Percentiles rank a stretch among this genome's conserved stretches.
These are phyloP conservation scores for Colletotrichum eleusines DNA, from an alignment of 2,329 filamentous ascomycete species.

Conservation along the genomic window DNA sequence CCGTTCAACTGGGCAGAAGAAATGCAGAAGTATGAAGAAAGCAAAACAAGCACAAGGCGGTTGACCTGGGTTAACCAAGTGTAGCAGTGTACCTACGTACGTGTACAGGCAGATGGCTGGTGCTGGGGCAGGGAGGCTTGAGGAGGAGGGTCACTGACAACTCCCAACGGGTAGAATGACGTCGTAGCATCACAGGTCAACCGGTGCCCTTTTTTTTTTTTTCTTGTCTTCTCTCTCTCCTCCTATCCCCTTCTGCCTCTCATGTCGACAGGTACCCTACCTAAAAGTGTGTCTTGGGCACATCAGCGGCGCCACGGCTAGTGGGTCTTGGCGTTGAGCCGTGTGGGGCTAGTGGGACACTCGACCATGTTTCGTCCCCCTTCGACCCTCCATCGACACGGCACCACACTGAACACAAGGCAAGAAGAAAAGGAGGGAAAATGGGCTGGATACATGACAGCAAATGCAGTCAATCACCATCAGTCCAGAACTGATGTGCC, in stretches of 20 bases:
- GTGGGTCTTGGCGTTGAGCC: background rate
- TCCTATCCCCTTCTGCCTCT: constrained; percentile 7
- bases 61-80: constrained; percentile 12
- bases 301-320: constrained; percentile 17
- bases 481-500: background rate
- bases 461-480: background rate
- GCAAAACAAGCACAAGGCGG: no score
- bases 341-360: background rate
- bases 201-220: background rate
- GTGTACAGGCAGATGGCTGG: constrained; percentile 5
- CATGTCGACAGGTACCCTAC: constrained; percentile 12
- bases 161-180: constrained; percentile 32
- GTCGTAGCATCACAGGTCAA: constrained; percentile 32
- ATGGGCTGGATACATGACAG: background rate
- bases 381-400: constrained; percentile 6
- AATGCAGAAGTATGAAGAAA: background rate
- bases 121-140: constrained; percentile 20
- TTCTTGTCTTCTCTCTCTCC: background rate
- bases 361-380: background rate
- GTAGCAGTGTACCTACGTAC: no score
- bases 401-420: background rate
- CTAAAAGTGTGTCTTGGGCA: background rate
- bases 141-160: constrained; percentile 25
- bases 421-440: background rate
- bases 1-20: background rate